Evolutionary conservation across 2,329 filamentous ascomycete genomes (phyloP).

Genomic region (Pseudocercospora musae): DNA sequence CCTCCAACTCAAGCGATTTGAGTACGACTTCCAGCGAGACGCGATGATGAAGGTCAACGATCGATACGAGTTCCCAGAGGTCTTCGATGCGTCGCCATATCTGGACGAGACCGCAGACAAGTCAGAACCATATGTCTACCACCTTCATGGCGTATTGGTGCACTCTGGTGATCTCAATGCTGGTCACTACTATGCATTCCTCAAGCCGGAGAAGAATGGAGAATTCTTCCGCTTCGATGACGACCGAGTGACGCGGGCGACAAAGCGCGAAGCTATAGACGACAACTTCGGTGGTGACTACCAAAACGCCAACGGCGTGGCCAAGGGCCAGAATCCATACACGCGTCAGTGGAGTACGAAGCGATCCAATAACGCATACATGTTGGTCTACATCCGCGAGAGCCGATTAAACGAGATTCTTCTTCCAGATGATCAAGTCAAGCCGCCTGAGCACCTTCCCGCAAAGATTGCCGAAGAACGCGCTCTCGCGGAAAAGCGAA

Average conservation of each 20-base stretch:
- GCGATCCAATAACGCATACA: slow-evolving; percentile 85
- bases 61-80: slow-evolving; percentile 82
- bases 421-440: slow-evolving; percentile 68
- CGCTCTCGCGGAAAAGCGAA: slow-evolving; percentile 68
- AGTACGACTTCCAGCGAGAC: slow-evolving; percentile 93
- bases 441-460: slow-evolving; percentile 79
- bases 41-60: slow-evolving; percentile 99
- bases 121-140: slow-evolving; percentile 86
- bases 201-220: slow-evolving; percentile 89
- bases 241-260: slow-evolving; percentile 92
- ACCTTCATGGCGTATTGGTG: slow-evolving; percentile 90
- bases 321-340: slow-evolving; percentile 61
- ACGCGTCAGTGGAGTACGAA: slow-evolving; percentile 63
- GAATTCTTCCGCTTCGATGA: slow-evolving; percentile 98
- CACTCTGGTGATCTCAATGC: slow-evolving; percentile 96
- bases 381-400: slow-evolving; percentile 96
- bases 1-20: slow-evolving; percentile 92
- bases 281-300: slow-evolving; percentile 97
- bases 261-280: slow-evolving; percentile 84
- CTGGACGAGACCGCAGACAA: slow-evolving; percentile 80
- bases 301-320: slow-evolving; percentile 46
- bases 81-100: slow-evolving; percentile 81
- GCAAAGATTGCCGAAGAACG: slow-evolving; percentile 78
- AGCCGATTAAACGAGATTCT: slow-evolving; percentile 80
- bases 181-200: slow-evolving; percentile 95